phyloP scores from a whole-genome alignment of 306 rosid genomes.

The Parietaria judaica region DNA sequence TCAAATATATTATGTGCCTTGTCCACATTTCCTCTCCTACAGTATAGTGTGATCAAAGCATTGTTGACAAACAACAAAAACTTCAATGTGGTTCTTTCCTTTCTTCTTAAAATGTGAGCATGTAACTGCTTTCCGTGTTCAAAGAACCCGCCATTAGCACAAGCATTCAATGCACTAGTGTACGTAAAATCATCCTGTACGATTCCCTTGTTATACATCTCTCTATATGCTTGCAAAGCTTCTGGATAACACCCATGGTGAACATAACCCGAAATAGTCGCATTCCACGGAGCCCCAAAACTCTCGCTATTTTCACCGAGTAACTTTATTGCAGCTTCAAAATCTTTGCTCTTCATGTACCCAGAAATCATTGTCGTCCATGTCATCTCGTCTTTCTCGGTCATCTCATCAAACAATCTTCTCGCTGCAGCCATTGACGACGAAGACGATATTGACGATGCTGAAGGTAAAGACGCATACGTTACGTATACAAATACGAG shows the following conservation, averaged over 20 bases:
- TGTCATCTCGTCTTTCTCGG: background rate
- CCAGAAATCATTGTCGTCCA: background rate
- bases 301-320: background rate
- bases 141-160: background rate
- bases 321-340: background rate
- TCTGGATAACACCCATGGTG: background rate
- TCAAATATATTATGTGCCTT: background rate
- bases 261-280: background rate
- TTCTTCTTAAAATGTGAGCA: background rate
- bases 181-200: background rate
- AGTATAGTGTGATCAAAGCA: background rate
- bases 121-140: constrained; percentile 4
- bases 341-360: constrained; percentile 2
- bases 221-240: background rate
- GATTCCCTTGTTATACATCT: background rate
- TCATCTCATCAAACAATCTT: constrained; percentile 1
- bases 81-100: background rate
- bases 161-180: constrained; percentile 1
- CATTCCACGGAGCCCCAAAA: background rate
- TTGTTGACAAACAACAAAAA: background rate
- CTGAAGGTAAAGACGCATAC: background rate
- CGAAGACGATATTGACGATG: background rate
- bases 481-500: background rate
- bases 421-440: background rate
- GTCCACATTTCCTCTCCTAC: background rate